phyloP scores from a whole-genome alignment of 2,329 filamentous ascomycete genomes.

The Phyllosticta citrichinensis region DNA sequence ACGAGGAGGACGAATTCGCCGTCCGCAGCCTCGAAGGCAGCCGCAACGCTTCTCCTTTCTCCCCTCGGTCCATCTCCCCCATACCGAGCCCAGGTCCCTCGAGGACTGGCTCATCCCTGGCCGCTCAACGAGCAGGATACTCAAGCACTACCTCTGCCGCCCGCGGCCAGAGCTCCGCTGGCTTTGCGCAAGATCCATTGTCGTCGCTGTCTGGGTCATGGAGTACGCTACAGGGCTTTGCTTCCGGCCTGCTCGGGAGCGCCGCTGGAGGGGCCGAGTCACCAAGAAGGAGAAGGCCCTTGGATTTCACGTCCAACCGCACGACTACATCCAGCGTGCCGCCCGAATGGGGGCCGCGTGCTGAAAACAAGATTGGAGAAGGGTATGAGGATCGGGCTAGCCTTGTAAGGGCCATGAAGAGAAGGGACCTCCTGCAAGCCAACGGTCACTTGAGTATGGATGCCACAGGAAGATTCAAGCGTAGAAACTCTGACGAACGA shows the following conservation, averaged over 20 bases:
- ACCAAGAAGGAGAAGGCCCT: conserved; percentile 23
- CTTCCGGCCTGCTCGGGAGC: conserved; percentile 36
- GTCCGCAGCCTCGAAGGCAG: conserved; percentile 1
- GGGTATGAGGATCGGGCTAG: conserved; percentile 39
- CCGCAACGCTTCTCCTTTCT: conserved; percentile 24
- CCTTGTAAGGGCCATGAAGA: conserved; percentile 39
- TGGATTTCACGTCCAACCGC: conserved; percentile 18
- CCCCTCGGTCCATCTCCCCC: conserved; percentile 34
- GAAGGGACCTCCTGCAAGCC: conserved; percentile 37
- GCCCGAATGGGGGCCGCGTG: conserved; percentile 40
- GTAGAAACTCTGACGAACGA: conserved; percentile 57
- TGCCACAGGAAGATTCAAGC: conserved; percentile 45
- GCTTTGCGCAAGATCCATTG: conserved; percentile 17
- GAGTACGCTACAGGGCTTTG: conserved; percentile 39
- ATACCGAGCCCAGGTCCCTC: conserved; percentile 29
- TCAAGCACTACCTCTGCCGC: not conserved
- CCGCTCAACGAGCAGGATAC: not conserved
- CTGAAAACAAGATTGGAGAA: conserved; percentile 30
- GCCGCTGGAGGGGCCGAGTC: conserved; percentile 14
- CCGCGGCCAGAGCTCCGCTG: conserved; percentile 6
- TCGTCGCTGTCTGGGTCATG: conserved; percentile 36
- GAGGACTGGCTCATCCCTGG: conserved; percentile 20
- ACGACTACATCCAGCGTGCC: conserved; percentile 28
- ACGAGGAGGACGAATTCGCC: conserved; percentile 24
- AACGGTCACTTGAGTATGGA: conserved; percentile 32